Base-by-base conservation (phyloP, 2,329 filamentous ascomycete genomes). In the Emericellopsis atlantica region DNA sequence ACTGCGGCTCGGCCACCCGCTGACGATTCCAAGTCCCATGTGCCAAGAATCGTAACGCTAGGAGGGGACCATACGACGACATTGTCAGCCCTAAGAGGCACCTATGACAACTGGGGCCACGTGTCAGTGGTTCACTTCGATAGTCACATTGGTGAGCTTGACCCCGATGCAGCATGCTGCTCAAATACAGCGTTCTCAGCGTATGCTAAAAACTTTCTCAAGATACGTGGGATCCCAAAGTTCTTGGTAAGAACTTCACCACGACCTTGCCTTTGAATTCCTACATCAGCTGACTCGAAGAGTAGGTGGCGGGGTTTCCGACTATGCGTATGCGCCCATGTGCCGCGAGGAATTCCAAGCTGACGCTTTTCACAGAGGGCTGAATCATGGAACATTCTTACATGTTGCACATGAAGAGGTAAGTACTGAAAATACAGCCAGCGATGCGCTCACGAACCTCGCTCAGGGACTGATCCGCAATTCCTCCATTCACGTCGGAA, bases 311-410 rank as follows among this genome's bases (percentile, higher is more conserved):
- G 32, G 21, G 16, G 21, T 36, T 6, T 41, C 32, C 8, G 26
- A 41, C 15, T 22, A 41, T 14, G 23, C 40, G 8, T 35, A 35
- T 14, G 32, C 32, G 3, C 4, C 32, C 9, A 35, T 15, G n/a
- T 35, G n/a, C 32, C n/a, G 4, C n/a, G 18, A 11, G 32, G n/a
- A 35, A 9, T 35, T 15, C 32, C 32, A 35, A 35, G 9, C 32
- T 35, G 32, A 6, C 32, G 9, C 9, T 35, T 15, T 14, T 9
- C 32, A 9, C n/a, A 35, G 32, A 8, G 18, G 15, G n/a, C 87
- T 89, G 64, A 92, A 81, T 54, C 86, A 93, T 58, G 86, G 86
- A 4, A 82, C 74, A 47, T 87, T 92, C 76, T 92, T 92, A 67
- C 87, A 84, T 79, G 70, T 88, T 43, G 86, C 86, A 2, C 77